Evolutionary conservation across 345 rosid species (phyloP).

Genomic region (Acer yangbiense): DNA sequence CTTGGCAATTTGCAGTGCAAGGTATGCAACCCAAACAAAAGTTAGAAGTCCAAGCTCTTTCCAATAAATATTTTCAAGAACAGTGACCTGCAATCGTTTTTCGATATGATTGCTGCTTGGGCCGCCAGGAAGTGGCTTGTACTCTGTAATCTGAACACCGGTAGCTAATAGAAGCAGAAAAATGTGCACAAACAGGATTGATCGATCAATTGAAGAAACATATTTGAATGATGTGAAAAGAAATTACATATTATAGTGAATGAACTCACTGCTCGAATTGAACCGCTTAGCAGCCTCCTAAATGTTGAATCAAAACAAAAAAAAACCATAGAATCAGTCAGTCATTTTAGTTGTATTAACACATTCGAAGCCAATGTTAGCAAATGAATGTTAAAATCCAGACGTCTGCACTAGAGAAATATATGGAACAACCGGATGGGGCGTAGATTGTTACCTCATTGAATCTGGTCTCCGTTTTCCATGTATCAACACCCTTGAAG

Average conservation of each 20-base stretch:
- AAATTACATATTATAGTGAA: not conserved
- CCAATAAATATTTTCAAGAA: constrained; percentile 40
- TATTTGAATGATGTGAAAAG: too few species aligned
- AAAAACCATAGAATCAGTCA: not conserved
- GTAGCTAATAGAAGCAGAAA: not conserved
- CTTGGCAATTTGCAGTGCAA: constrained; percentile 37
- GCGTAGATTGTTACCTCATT: constrained; percentile 29
- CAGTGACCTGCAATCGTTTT: constrained; percentile 26
- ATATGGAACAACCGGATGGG: not conserved
- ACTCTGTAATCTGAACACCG: not conserved
- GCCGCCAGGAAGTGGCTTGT: constrained; percentile 3
- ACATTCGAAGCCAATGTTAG: not conserved
- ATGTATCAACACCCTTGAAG: constrained; percentile 48
- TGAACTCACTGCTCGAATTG: constrained; percentile 34
- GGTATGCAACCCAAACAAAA: constrained; percentile 37
- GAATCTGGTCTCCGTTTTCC: constrained; percentile 47
- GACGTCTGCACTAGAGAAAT: not conserved
- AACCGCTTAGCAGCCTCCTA: constrained; percentile 38
- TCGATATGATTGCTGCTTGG: not conserved
- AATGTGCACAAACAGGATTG: not conserved
- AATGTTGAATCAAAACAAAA: not conserved
- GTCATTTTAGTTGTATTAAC: not conserved
- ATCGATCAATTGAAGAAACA: not conserved
- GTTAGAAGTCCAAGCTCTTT: constrained; percentile 38
- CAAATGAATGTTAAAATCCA: not conserved